Conservation (phyloP, 257 asterid species). For the Plantago ovata region DNA sequence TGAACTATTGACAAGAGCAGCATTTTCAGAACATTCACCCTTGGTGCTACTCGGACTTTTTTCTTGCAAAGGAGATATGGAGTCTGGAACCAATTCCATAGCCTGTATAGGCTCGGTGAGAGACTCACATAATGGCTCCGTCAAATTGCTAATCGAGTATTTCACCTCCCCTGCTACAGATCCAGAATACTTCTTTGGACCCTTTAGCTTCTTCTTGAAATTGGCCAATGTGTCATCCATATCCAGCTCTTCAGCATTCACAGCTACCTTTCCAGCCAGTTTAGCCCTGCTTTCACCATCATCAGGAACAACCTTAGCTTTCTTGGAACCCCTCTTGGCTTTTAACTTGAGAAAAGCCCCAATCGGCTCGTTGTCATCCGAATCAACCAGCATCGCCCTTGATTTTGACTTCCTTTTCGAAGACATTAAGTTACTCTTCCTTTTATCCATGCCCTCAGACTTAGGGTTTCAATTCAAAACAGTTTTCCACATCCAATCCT, state of each 20-base stretch:
- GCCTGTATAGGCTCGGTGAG: conserved; percentile 25
- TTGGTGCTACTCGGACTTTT: conserved; percentile 26
- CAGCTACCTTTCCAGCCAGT: conserved; percentile 36
- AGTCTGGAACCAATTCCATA: conserved; percentile 27
- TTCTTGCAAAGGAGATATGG: conserved; percentile 25
- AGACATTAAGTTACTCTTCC: conserved; percentile 38
- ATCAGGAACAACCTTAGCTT: conserved; percentile 42
- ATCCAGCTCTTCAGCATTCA: conserved; percentile 50
- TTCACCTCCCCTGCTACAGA: conserved; percentile 28
- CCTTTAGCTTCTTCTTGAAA: conserved; percentile 80
- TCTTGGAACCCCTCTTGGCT: conserved; percentile 52
- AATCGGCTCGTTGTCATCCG: conserved; percentile 82
- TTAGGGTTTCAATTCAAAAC: conserved; percentile 43
- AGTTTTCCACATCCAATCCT: conserved; percentile 51
- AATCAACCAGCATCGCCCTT: conserved; percentile 36
- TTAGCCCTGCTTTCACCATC: conserved; percentile 36
- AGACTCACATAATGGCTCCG: conserved; percentile 38
- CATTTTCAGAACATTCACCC: conserved; percentile 34
- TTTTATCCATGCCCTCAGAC: conserved; percentile 64
- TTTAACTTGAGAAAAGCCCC: conserved; percentile 70
- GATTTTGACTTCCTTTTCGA: conserved; percentile 45
- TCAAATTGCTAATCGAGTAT: conserved; percentile 23
- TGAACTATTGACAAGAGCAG: conserved; percentile 24
- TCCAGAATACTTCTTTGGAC: conserved; percentile 59
- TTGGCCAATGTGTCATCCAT: conserved; percentile 93